phyloP scores from a whole-genome alignment of 306 rosid genomes.

The Begonia loranthoides region DNA sequence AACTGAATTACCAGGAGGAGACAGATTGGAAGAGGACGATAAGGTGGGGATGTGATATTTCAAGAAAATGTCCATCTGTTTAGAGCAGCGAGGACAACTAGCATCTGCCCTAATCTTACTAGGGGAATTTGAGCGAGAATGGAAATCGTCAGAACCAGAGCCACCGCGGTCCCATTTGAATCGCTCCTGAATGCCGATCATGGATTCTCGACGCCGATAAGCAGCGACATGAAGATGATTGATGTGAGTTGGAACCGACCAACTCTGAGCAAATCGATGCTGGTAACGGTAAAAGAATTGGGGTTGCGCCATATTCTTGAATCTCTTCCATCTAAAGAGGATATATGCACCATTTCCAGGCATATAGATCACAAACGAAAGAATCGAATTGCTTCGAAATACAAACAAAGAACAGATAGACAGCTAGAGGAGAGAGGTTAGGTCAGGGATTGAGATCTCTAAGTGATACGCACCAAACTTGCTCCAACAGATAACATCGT shows the following conservation, averaged over 20 bases:
- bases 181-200: slow-evolving; percentile 59
- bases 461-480: too few relatives aligned
- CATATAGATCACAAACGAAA: slow-evolving; percentile 7
- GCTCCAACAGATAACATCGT: too few relatives aligned
- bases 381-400: too few relatives aligned
- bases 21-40: slow-evolving; percentile 11
- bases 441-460: too few relatives aligned
- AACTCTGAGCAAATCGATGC: slow-evolving; percentile 25
- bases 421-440: too few relatives aligned
- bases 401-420: too few relatives aligned
- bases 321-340: slow-evolving; percentile 52
- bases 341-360: slow-evolving; percentile 20
- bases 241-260: slow-evolving; percentile 41
- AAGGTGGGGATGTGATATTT: slow-evolving; percentile 39
- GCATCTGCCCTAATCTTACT: slow-evolving; percentile 84
- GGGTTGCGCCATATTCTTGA: slow-evolving; percentile 27
- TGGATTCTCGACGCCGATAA: slow-evolving; percentile 38
- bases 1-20: slow-evolving; percentile 1
- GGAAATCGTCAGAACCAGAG: slow-evolving; percentile 49
- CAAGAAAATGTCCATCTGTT: slow-evolving; percentile 62
- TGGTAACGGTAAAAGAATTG: slow-evolving; percentile 12
- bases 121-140: slow-evolving; percentile 13
- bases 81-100: slow-evolving; percentile 81
- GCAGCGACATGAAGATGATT: slow-evolving; percentile 25
- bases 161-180: slow-evolving; percentile 97